Evolutionary conservation across 805 yeast genomes (phyloP).

Genomic region (Wickerhamiella alocasiicola): DNA sequence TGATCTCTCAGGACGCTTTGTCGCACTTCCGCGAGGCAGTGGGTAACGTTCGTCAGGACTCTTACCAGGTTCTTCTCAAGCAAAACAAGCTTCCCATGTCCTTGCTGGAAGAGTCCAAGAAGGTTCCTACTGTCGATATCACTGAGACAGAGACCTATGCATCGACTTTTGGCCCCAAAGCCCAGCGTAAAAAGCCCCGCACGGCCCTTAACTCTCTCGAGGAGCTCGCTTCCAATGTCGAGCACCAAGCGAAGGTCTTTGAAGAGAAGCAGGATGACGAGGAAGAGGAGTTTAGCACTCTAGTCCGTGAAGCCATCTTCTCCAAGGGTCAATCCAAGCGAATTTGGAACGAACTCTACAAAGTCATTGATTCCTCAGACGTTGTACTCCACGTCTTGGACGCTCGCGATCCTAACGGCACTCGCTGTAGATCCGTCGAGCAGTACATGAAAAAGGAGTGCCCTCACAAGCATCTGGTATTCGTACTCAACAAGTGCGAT

Average conservation of each 20-base stretch:
- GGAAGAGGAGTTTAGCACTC: constrained; percentile 68
- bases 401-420: constrained; percentile 95
- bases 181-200: constrained; percentile 85
- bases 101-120: constrained; percentile 65
- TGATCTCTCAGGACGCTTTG: constrained; percentile 92
- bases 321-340: constrained; percentile 96
- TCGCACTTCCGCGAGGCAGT: constrained; percentile 88
- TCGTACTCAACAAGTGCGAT: constrained; percentile 93
- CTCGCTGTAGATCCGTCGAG: constrained; percentile 87
- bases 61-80: constrained; percentile 73
- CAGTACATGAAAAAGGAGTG: constrained; percentile 87
- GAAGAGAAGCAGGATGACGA: constrained; percentile 53
- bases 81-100: constrained; percentile 95
- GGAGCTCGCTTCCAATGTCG: constrained; percentile 54
- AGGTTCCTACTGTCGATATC: constrained; percentile 62
- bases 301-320: constrained; percentile 91
- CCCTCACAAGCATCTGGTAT: constrained; percentile 91
- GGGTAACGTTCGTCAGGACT: constrained; percentile 70
- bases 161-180: constrained; percentile 84
- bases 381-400: constrained; percentile 93
- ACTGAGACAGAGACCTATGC: constrained; percentile 79
- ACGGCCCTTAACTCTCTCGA: constrained; percentile 64
- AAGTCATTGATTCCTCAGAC: constrained; percentile 94
- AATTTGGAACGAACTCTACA: constrained; percentile 95
- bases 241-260: constrained; percentile 46